Percentiles rank a stretch among this genome's conserved stretches.
Conservation (phyloP, 2,329 filamentous ascomycete species). For the Apiospora hydei region DNA sequence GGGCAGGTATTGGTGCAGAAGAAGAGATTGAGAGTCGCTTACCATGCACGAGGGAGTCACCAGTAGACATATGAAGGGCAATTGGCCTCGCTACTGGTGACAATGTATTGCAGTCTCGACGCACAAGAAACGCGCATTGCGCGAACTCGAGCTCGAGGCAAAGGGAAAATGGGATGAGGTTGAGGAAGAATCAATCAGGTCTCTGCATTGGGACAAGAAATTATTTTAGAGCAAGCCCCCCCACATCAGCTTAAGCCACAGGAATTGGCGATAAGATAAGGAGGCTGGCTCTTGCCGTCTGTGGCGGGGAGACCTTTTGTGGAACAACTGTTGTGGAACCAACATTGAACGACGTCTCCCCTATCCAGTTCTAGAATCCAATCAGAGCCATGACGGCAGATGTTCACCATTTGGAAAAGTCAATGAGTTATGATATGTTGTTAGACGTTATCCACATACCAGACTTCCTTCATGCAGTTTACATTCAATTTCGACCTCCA, state of each 20-base stretch:
- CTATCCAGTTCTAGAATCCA: neutral
- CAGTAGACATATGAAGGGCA: neutral
- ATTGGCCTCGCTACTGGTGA: neutral
- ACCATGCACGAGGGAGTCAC: neutral
- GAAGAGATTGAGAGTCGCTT: neutral
- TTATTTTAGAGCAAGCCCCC: constrained; percentile 2
- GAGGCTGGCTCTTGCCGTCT: neutral
- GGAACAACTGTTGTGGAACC: neutral
- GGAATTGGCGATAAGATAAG: constrained; percentile 2
- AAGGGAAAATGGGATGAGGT: neutral
- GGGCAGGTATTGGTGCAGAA: neutral
- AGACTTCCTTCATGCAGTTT: too few species aligned
- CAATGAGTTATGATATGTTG: too few species aligned
- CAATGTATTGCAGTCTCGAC: neutral
- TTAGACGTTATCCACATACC: too few species aligned
- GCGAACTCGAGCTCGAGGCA: too few species aligned
- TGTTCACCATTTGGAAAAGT: too few species aligned
- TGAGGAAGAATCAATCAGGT: too few species aligned
- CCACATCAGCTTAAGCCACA: constrained; percentile 2
- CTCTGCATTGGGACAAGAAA: neutral
- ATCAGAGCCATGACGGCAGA: neutral
- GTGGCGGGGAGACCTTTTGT: neutral
- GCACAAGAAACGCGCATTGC: neutral
- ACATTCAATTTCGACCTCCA: too few species aligned
- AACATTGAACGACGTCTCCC: neutral